Evolutionary conservation across 2,329 filamentous ascomycete genomes (phyloP).

Genomic region (Verticillium isaacii): DNA sequence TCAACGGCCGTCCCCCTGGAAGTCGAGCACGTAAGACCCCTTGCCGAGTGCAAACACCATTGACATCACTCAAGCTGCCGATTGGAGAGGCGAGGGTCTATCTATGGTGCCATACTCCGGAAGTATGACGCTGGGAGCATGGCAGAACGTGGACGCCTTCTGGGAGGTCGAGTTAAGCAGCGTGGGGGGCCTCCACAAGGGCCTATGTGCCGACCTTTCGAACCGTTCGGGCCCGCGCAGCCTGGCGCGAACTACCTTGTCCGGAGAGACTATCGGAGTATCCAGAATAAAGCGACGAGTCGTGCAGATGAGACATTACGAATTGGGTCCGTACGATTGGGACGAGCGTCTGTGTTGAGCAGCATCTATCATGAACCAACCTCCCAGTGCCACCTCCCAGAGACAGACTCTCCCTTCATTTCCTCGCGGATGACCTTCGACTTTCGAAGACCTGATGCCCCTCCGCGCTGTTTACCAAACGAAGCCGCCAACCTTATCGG

Average conservation of each 20-base stretch:
- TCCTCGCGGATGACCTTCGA: no score
- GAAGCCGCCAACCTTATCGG: not conserved
- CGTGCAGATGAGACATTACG: not conserved
- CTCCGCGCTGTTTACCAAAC: not conserved
- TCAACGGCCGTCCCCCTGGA: not conserved
- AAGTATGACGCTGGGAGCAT: conserved; percentile 5
- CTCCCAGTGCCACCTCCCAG: not conserved
- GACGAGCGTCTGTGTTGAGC: not conserved
- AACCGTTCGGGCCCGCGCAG: not conserved
- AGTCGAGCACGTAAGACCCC: not conserved
- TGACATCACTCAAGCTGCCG: not conserved
- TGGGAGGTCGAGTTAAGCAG: not conserved
- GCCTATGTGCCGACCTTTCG: not conserved
- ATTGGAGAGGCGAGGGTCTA: conserved; percentile 2
- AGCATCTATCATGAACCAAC: not conserved
- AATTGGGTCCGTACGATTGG: not conserved
- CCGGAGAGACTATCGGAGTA: not conserved
- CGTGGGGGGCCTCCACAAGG: not conserved
- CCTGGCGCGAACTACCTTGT: not conserved
- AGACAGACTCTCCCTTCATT: no score
- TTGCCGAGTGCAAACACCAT: not conserved
- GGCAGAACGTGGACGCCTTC: not conserved
- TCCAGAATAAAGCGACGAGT: not conserved
- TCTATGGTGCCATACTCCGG: conserved; percentile 13
- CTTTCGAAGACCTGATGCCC: not conserved